Base-by-base conservation (phyloP, 306 rosid genomes). In the Prunus dulcis region DNA sequence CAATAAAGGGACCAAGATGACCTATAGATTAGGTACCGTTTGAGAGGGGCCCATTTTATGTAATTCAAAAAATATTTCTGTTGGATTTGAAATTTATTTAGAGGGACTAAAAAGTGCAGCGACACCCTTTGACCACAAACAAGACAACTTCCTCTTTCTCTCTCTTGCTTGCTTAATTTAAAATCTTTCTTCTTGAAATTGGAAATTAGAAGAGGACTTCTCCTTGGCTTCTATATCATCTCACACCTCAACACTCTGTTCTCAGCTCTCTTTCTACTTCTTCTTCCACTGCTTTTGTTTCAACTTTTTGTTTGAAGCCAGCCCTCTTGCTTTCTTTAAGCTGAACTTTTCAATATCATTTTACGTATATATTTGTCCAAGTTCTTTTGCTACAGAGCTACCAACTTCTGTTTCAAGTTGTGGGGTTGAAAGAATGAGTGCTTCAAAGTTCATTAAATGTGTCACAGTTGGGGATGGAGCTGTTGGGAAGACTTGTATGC, bases 391-490 rank as follows among this genome's bases (percentile, higher is more conserved):
- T 56, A 11, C n/a, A 56, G 62, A 71, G 64, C 13, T 38, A 51
- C 77, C 80, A 61, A 27, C 53, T 49, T 2, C 34, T 25, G 67
- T 60, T 46, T 67, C 30, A 57, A 78, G 68, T 14, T 71, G 69
- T 65, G 74, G 77, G 79, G n/a, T 57, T 84, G 17, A 58, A 69
- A 86, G 62, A 76, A 95, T 95, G 98, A 95, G 85, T 91, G 97
- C 95, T 51, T 95, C 99, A 6, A 92, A 90, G 92, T 92, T 95
- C 93, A 91, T 95, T 76, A 95, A 95, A 90, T 95, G 98, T 84
- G 98, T 95, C 25, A 95, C 98, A 5, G 98, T 95, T 76, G 98
- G 98, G 13, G 98, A 95, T 87, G 98, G 98, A 60, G 98, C 98
- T 79, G 97, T 95, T 78, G 98, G 98, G 23, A 95, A 95, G 77